A percentile compares a stretch with the other conserved stretches of the same genome.
Evolutionary conservation across 768 basidiomycete species (phyloP).

Genomic region (Podaxis mareebaensis): DNA sequence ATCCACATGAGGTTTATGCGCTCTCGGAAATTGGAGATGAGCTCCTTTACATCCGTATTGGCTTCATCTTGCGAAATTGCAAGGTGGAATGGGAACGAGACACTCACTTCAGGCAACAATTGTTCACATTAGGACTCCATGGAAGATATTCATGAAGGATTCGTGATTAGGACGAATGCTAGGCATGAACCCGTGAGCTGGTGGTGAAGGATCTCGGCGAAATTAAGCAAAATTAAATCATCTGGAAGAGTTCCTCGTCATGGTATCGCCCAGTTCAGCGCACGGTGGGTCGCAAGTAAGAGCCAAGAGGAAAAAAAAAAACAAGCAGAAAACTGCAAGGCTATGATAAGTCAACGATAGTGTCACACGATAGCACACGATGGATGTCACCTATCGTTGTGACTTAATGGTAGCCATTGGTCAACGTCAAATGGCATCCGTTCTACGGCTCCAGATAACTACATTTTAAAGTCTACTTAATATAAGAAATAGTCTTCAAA

Average conservation of each 20-base stretch:
- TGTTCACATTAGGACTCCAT: background rate
- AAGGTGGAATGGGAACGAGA: background rate
- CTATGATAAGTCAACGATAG: background rate
- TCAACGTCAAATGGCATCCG: background rate
- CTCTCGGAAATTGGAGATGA: conserved; percentile 29
- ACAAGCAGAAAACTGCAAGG: background rate
- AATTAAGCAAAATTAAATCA: background rate
- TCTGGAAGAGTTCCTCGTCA: background rate
- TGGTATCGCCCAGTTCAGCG: background rate
- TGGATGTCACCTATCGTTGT: background rate
- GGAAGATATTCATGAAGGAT: background rate
- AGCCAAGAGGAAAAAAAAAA: background rate
- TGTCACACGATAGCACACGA: background rate
- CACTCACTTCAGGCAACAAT: background rate
- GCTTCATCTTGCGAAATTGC: conserved; percentile 21
- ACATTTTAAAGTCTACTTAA: conserved; percentile 4
- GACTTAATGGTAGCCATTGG: background rate
- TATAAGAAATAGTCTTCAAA: background rate
- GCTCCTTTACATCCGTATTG: conserved; percentile 29
- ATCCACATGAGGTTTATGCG: conserved; percentile 51
- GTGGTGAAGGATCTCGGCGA: background rate
- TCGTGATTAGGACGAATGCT: background rate
- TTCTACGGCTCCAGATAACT: background rate
- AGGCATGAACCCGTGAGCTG: background rate
- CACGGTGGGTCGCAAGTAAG: background rate